Evolutionary conservation across 1,284 basidiomycete genomes (phyloP), one percentile per base, ranked within the genome.

Genomic region (Microbotryum violaceum): DNA sequence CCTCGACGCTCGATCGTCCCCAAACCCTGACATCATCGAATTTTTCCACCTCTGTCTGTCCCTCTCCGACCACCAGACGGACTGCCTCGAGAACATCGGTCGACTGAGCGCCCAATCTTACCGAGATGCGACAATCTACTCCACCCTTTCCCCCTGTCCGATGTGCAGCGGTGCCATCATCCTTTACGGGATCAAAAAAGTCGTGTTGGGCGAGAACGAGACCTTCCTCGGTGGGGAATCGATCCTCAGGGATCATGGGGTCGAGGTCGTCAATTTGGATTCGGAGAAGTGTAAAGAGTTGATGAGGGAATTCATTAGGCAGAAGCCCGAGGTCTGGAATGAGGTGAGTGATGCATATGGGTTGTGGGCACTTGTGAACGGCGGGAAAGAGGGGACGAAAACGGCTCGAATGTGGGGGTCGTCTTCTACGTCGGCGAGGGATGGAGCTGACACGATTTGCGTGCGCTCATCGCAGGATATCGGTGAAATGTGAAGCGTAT

Each of bases 291-390:
- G 81, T 67, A 78, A 77, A 66, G 73, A 72, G 1, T 66, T 82
- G 64, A 80, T 83, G 81, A 54, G 59, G 18, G 72, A 71, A 44
- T 84, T 82, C 66, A 82, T 83, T 42, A 61, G 71, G 44, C 77
- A 80, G 64, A 77, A 79, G 14, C 82, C 82, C 31, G 77, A 82
- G 76, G 82, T 82, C 60, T 49, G 78, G 61, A 47, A 49, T 27
- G 61, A 63, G 49, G 61, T 58, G 16, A 58, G 54, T 52, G 7
- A 51, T 47, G 20, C 49, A 58, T 2, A 3, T 42, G 1, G 37
- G 37, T 6, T 2, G 16, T 42, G 1, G 37, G 37, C 12, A 42
- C 12, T 18, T 42, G 37, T 42, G 12, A 2, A 6, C 12, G 16
- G 37, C 37, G 12, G 4, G 16, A 18, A 42, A 42, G 37, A 10